Evolutionary conservation across 352 stramenopile species (phyloP), one percentile per base, ranked within the genome.

Genomic region (Phytopythium delawarense): DNA sequence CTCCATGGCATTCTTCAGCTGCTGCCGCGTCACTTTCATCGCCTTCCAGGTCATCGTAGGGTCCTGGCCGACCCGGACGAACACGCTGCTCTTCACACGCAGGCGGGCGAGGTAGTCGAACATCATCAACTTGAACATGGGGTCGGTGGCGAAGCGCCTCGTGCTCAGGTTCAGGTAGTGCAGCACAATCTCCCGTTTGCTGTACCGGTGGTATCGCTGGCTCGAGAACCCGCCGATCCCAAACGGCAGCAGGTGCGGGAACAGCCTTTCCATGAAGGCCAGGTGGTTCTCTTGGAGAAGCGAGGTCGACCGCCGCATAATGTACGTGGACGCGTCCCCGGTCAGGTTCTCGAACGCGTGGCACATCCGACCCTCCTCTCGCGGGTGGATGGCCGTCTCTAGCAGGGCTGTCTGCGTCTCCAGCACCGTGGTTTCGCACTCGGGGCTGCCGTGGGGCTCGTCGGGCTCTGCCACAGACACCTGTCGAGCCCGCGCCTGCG

Each of bases 161-260:
- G 46, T 64, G 1, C 63, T 64, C 32, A 74, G 45, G 20, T 70
- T 66, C 7, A 70, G 61, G 42, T 75, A 75, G 58, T 75, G 68
- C 0, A 69, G 45, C 11, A 71, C 61, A 6, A 75, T 67, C 3
- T 55, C 61, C 4, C 61, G 68, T 11, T 57, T 50, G 34, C 57
- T 66, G 52, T 75, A 75, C 4, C 34, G 25, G 40, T 69, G 57
- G 7, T 35, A 37, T 9, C 32, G 21, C 11, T 61, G 56, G 0
- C 20, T 2, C 15, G 51, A 59, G 18, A 71, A 69, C 7, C 67
- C 68, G 25, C 64, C 68, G 16, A 61, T 35, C 2, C 68, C 64
- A 37, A 75, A 75, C 8, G 64, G 69, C 0, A 75, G 16, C 35
- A 64, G 32, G 13, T 69, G 59, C 0, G 61, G 61, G 44, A 69